phyloP scores from a whole-genome alignment of 208 protist species.

The Kentomonas sorsogonicus region DNA sequence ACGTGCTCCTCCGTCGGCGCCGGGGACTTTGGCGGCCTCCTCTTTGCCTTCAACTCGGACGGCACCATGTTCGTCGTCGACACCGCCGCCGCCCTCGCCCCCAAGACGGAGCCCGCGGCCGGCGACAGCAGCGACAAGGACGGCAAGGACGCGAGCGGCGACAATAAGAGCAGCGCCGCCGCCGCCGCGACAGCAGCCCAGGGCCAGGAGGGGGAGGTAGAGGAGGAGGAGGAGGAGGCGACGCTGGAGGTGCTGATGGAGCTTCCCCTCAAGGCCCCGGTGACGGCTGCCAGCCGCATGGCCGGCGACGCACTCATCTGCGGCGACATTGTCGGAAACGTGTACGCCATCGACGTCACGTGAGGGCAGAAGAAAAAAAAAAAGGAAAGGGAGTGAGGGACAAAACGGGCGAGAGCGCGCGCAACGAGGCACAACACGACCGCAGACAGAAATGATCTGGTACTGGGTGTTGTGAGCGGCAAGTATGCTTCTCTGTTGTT shows the following conservation, averaged over 20 bases:
- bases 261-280: too few relatives aligned
- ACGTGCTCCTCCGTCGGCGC: too few relatives aligned
- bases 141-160: not conserved
- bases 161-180: constrained; percentile 3
- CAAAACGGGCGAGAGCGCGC: not conserved
- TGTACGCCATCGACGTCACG: constrained; percentile 37
- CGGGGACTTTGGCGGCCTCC: not conserved
- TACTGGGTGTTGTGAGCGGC: not conserved
- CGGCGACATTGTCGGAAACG: constrained; percentile 55
- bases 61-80: constrained; percentile 1
- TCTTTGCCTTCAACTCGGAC: not conserved
- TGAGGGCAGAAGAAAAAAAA: constrained; percentile 11
- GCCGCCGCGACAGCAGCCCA: not conserved
- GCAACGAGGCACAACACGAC: not conserved
- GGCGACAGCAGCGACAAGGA: not conserved
- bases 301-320: constrained; percentile 41
- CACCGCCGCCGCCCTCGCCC: not conserved
- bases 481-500: not conserved
- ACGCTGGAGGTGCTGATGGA: too few relatives aligned
- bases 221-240: too few relatives aligned
- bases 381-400: not conserved
- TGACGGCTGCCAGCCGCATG: too few relatives aligned
- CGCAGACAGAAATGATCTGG: too few relatives aligned
- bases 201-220: constrained; percentile 7
- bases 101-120: not conserved